phyloP scores from a whole-genome alignment of 148 eudicot genomes.

The Rhododendron griersonianum region DNA sequence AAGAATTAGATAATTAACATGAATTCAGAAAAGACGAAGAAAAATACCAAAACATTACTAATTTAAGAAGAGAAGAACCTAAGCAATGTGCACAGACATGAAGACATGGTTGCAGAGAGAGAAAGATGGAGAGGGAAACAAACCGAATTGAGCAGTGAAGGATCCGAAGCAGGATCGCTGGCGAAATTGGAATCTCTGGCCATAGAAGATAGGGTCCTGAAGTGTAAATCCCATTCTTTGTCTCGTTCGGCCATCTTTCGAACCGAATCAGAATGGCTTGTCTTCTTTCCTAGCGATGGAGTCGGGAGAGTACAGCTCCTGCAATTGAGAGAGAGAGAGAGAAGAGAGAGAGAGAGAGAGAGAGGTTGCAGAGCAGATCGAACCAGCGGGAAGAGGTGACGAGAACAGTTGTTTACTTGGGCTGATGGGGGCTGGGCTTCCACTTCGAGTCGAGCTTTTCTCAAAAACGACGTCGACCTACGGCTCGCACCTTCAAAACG shows the following conservation, averaged over 20 bases:
- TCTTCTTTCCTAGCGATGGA: neutral
- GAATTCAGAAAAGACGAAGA: neutral
- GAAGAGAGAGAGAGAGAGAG: slow-evolving; percentile 6
- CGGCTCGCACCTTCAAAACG: no score
- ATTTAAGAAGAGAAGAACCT: neutral
- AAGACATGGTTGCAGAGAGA: neutral
- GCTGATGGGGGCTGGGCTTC: neutral
- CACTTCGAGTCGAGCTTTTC: no score
- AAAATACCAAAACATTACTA: no score
- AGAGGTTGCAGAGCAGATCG: neutral
- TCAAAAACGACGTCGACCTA: no score
- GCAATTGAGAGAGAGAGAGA: neutral
- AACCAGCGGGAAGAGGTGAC: neutral
- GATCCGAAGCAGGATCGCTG: slow-evolving; percentile 68
- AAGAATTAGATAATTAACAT: no score
- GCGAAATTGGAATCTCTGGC: slow-evolving; percentile 72
- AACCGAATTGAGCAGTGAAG: slow-evolving; percentile 72
- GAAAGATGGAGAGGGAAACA: neutral
- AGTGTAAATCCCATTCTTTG: slow-evolving; percentile 59
- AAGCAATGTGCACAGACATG: neutral
- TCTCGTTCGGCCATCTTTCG: slow-evolving; percentile 47
- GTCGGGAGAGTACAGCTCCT: neutral
- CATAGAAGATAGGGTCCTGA: slow-evolving; percentile 59
- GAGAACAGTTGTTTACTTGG: neutral
- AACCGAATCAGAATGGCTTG: neutral